These are phyloP conservation scores for Kwoniella shivajii DNA, from an alignment of 1,284 basidiomycete species.

Conservation along the genomic window DNA sequence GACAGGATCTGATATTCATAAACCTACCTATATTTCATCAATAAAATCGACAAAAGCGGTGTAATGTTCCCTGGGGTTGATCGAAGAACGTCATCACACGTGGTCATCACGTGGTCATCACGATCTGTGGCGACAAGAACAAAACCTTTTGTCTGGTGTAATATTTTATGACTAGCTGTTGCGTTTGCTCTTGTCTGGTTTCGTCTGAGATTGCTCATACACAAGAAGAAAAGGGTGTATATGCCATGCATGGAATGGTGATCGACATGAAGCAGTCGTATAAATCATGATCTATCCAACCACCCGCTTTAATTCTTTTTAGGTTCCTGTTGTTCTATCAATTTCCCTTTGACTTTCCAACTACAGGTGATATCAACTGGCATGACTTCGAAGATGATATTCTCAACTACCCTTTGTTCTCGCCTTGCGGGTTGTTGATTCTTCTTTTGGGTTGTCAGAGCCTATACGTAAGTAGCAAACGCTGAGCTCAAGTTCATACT, in stretches of 20 bases:
- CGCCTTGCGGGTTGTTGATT: constrained; percentile 11
- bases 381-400: constrained; percentile 28
- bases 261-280: neutral
- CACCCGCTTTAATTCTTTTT: neutral
- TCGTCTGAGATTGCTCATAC: no score
- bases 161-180: no score
- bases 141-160: no score
- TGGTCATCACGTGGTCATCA: constrained; percentile 7
- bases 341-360: constrained; percentile 31
- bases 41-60: neutral
- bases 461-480: constrained; percentile 4
- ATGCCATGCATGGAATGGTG: neutral
- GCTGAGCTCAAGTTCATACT: neutral
- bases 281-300: neutral
- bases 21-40: neutral
- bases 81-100: constrained; percentile 4
- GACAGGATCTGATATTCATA: neutral
- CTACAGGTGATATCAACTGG: constrained; percentile 13
- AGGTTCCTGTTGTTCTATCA: constrained; percentile 10
- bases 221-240: neutral
- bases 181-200: no score
- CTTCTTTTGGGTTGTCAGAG: constrained; percentile 16
- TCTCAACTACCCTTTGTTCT: constrained; percentile 25
- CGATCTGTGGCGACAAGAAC: neutral
- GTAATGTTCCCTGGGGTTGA: constrained; percentile 1